A percentile compares a stretch with the other conserved stretches of the same genome.
Evolutionary conservation across 352 stramenopile species (phyloP).

Genomic region (Lagenidium sp.): DNA sequence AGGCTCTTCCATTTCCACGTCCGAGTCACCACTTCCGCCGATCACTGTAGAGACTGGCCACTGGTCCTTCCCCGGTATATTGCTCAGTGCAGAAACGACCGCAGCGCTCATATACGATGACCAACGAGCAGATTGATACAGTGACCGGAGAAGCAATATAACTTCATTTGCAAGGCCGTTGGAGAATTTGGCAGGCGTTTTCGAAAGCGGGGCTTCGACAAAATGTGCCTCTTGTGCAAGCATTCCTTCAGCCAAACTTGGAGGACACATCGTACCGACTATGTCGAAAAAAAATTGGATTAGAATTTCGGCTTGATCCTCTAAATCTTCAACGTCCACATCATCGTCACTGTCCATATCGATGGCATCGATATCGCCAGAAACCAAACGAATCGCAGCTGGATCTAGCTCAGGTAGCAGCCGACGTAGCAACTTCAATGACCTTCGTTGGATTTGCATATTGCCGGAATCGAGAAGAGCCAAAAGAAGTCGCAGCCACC

Average conservation of each 20-base stretch:
- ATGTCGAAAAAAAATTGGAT: conserved; percentile 78
- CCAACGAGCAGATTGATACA: conserved; percentile 77
- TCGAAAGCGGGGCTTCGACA: not conserved
- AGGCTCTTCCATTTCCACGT: conserved; percentile 86
- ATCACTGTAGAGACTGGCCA: too few species aligned
- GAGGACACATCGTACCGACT: conserved; percentile 54
- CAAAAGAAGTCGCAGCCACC: conserved; percentile 77
- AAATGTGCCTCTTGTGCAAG: conserved; percentile 20
- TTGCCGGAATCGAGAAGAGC: conserved; percentile 68
- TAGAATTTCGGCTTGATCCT: conserved; percentile 53
- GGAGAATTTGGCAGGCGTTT: not conserved
- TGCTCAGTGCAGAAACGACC: conserved; percentile 40
- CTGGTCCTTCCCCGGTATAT: conserved; percentile 38
- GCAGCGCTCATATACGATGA: conserved; percentile 50
- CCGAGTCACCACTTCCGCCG: conserved; percentile 42
- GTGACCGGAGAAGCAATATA: conserved; percentile 67
- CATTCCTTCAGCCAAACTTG: conserved; percentile 56
- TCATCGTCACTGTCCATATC: conserved; percentile 83
- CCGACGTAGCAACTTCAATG: conserved; percentile 74
- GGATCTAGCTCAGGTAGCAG: conserved; percentile 71
- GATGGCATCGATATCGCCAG: conserved; percentile 62
- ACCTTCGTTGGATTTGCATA: conserved; percentile 66
- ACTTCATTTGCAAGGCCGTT: conserved; percentile 55
- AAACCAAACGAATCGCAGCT: conserved; percentile 41
- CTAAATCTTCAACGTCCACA: conserved; percentile 40